Conservation (phyloP, 2,329 filamentous ascomycete species). For the Tolypocladium pustulatum region DNA sequence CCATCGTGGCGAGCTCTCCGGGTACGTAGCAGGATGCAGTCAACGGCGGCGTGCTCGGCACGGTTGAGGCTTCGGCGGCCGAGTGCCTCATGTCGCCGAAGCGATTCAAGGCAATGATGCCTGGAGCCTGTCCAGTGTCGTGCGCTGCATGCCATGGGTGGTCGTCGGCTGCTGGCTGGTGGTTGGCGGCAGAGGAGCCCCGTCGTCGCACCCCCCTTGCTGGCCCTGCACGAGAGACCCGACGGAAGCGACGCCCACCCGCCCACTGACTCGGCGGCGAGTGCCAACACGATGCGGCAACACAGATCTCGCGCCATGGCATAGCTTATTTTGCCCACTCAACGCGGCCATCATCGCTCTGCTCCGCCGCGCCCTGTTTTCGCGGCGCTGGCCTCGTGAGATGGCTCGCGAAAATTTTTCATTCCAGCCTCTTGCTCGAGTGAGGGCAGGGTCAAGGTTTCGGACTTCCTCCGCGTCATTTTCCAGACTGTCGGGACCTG, state of each 20-base stretch:
- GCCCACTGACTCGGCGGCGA: not conserved
- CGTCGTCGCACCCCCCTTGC: not conserved
- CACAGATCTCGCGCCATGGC: not conserved
- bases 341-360: not conserved
- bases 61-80: not conserved
- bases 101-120: too few species aligned
- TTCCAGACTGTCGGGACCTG: slow-evolving; percentile 24
- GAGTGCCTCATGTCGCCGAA: not conserved
- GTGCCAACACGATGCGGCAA: not conserved
- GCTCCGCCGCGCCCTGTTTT: not conserved
- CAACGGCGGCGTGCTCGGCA: not conserved
- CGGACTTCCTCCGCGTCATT: slow-evolving; percentile 10
- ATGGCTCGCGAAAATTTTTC: not conserved
- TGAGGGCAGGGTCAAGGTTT: not conserved
- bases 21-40: not conserved
- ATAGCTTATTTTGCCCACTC: not conserved
- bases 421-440: not conserved
- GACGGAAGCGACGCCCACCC: not conserved
- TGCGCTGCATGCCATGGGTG: too few species aligned
- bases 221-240: not conserved
- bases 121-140: too few species aligned
- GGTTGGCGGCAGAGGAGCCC: not conserved
- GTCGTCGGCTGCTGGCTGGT: not conserved
- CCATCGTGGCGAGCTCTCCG: not conserved
- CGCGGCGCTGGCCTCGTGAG: not conserved